Evolutionary conservation across 2,329 filamentous ascomycete species (phyloP), one percentile per base, ranked within the genome.

Genomic region (Alternaria conjuncta): DNA sequence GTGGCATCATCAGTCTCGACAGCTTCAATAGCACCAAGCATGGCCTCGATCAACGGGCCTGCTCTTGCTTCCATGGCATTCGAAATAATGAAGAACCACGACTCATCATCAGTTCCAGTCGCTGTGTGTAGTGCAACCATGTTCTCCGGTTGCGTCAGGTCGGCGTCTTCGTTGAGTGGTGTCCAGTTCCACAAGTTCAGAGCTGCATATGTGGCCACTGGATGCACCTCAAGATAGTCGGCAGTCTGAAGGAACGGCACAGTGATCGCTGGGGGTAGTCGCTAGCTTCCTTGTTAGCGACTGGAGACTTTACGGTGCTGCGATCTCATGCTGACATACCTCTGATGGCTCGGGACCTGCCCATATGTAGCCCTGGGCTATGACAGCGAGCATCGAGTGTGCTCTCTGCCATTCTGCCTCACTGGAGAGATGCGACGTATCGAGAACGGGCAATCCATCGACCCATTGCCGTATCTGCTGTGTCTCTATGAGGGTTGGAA

Each of bases 331-430:
- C 43, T 71, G 2, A n/a, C 28, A 25, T 72, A 93, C 92, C 81
- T 94, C 89, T 64, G 86, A 85, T 9, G 92, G 89, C 57, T 83
- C 85, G 21, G 90, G 86, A 6, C 90, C 91, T 51, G 91, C 90
- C 93, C 93, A 96, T 13, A 96, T 88, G 76, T 95, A 94, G 9
- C 87, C 89, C 77, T 96, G 92, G 0, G 92, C 85, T 54, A 94
- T 84, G 68, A 94, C 92, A 1, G 86, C 86, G 49, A 96, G 81
- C 10, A 94, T 84, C 1, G 89, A 84, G 76, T 93, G 94, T 26
- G 92, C 91, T 71, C 92, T 87, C 76, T 92, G 89, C 93, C 93
- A 96, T 85, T 97, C 93, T 64, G 90, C 85, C 70, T 94, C 92
- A 68, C 90, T 88, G 80, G 89, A 86, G 71, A 97, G 87, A 76